phyloP scores from a whole-genome alignment of 78 protist species.

The Polysphondylium violaceum region DNA sequence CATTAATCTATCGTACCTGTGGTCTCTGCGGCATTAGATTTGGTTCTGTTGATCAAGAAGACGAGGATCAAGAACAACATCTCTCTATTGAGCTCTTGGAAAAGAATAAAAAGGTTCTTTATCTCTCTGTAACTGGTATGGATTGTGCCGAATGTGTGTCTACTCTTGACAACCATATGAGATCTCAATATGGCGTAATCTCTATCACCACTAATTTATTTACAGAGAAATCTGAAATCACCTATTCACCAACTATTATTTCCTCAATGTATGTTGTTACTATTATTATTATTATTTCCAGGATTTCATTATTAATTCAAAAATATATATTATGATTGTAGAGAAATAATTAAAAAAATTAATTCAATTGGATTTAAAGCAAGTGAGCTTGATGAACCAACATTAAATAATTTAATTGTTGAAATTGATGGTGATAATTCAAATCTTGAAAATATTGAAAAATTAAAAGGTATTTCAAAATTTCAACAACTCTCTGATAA shows the following conservation, averaged over 20 bases:
- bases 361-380: conserved; percentile 18
- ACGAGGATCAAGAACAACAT: conserved; percentile 17
- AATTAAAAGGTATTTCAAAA: not conserved
- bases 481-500: not conserved
- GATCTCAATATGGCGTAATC: conserved; percentile 11
- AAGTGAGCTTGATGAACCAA: conserved; percentile 15
- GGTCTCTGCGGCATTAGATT: conserved; percentile 40
- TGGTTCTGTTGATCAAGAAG: conserved; percentile 27
- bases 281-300: not conserved
- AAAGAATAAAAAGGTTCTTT: not conserved
- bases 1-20: conserved; percentile 28
- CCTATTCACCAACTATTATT: not conserved
- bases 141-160: conserved; percentile 62
- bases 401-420: not conserved
- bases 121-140: conserved; percentile 23
- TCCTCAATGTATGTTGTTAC: too few species aligned
- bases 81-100: conserved; percentile 12
- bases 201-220: conserved; percentile 22
- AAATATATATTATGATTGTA: too few species aligned
- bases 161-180: conserved; percentile 18
- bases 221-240: conserved; percentile 24
- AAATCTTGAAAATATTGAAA: not conserved
- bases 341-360: conserved; percentile 10
- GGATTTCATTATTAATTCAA: not conserved
- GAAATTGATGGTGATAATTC: not conserved